Conservation (phyloP, 257 asterid genomes). For the Fraxinus anomala region DNA sequence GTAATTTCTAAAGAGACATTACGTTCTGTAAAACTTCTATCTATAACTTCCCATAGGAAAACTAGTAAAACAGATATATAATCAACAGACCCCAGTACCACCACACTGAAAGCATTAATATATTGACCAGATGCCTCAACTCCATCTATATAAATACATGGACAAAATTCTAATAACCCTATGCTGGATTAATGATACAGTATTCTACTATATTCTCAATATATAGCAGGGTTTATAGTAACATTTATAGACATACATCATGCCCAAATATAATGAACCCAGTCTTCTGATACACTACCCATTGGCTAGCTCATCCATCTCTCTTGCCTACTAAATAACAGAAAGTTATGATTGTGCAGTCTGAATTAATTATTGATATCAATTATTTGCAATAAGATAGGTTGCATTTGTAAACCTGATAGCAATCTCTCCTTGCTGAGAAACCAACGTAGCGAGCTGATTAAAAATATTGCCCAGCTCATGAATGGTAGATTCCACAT, state of each 20-base stretch:
- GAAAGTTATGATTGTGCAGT: background rate
- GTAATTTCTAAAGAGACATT: background rate
- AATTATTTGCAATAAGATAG: background rate
- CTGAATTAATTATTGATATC: slow-evolving; percentile 1
- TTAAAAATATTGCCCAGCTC: slow-evolving; percentile 85
- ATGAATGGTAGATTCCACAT: slow-evolving; percentile 87
- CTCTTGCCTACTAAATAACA: background rate
- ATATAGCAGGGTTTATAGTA: background rate
- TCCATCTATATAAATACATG: background rate
- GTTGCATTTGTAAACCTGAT: slow-evolving; percentile 55
- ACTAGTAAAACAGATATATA: background rate
- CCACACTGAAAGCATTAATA: background rate
- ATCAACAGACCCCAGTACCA: background rate
- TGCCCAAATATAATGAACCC: background rate
- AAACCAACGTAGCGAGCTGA: slow-evolving; percentile 89
- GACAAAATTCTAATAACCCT: background rate
- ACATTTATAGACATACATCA: background rate
- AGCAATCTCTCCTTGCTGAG: slow-evolving; percentile 95
- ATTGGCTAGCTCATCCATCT: background rate
- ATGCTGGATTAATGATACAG: background rate
- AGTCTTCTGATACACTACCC: background rate
- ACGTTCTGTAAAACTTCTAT: background rate
- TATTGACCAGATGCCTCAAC: background rate
- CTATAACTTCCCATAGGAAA: background rate
- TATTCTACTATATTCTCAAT: background rate